These are phyloP conservation scores for Iodosphaeria phyllophila DNA, from an alignment of 2,329 filamentous ascomycete species.

Conservation along the genomic window DNA sequence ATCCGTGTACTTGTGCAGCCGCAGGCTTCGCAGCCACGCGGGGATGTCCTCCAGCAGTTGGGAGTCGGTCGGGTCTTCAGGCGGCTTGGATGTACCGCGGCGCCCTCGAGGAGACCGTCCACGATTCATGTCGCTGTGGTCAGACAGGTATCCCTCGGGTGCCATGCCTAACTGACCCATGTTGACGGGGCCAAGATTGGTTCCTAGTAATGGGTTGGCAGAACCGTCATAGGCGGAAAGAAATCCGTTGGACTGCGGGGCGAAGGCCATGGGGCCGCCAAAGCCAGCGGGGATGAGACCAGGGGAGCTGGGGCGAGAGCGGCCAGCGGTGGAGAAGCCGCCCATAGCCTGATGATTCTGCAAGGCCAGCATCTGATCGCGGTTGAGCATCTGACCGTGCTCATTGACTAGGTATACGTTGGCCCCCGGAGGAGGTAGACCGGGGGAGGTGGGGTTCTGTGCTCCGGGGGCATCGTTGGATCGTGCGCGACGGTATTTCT, in stretches of 20 bases:
- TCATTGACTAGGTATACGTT: slow-evolving; percentile 93
- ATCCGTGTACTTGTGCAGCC: slow-evolving; percentile 97
- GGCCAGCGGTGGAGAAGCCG: slow-evolving; percentile 41
- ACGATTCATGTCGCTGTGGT: slow-evolving; percentile 79
- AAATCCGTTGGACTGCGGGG: slow-evolving; percentile 88
- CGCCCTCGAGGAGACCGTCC: slow-evolving; percentile 85
- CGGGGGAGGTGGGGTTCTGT: slow-evolving; percentile 47
- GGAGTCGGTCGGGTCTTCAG: slow-evolving; percentile 90
- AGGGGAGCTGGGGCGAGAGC: slow-evolving; percentile 79
- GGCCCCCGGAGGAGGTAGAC: slow-evolving; percentile 44
- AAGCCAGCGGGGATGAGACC: slow-evolving; percentile 59
- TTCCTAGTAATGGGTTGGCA: slow-evolving; percentile 47
- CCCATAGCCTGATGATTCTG: slow-evolving; percentile 47
- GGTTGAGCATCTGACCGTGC: slow-evolving; percentile 69
- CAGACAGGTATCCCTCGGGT: slow-evolving; percentile 77
- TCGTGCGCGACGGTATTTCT: slow-evolving; percentile 81
- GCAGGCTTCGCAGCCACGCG: slow-evolving; percentile 82
- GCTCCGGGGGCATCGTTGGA: slow-evolving; percentile 63
- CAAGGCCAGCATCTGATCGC: slow-evolving; percentile 69
- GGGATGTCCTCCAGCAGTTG: slow-evolving; percentile 86
- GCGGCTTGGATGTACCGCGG: slow-evolving; percentile 88
- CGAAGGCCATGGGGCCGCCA: slow-evolving; percentile 44
- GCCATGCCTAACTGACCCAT: slow-evolving; percentile 53
- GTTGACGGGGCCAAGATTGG: slow-evolving; percentile 43
- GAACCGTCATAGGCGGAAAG: slow-evolving; percentile 69